A percentile compares a stretch with the other conserved stretches of the same genome.
Evolutionary conservation across 2,329 filamentous ascomycete species (phyloP).

Genomic region (Tolypocladium sp.): DNA sequence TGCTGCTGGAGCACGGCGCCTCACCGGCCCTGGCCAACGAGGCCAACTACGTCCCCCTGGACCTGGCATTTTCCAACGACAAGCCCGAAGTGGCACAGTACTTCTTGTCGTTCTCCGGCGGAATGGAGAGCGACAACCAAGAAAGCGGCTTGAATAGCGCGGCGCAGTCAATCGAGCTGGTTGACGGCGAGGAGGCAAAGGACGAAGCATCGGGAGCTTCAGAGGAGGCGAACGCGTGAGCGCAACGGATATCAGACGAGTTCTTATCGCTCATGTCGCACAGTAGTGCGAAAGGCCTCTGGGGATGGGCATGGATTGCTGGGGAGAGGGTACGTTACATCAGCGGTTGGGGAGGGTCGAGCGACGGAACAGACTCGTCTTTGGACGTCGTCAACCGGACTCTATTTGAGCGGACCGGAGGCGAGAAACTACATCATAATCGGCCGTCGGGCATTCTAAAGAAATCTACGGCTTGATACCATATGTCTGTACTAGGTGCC

Average conservation of each 20-base stretch:
- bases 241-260: neutral
- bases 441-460: neutral
- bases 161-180: slow-evolving; percentile 28
- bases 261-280: neutral
- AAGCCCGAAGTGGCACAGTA: slow-evolving; percentile 57
- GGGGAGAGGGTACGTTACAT: neutral
- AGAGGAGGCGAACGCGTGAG: neutral
- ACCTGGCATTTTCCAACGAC: slow-evolving; percentile 62
- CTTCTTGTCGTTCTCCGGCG: slow-evolving; percentile 40
- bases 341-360: neutral
- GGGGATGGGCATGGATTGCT: neutral
- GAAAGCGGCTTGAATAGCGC: slow-evolving; percentile 31
- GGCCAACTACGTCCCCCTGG: slow-evolving; percentile 72
- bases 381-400: neutral
- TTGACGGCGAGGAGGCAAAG: slow-evolving; percentile 20
- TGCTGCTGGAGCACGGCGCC: slow-evolving; percentile 67
- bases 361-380: neutral
- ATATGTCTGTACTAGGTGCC: neutral
- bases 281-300: neutral
- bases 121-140: slow-evolving; percentile 38
- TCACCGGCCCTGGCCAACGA: slow-evolving; percentile 72
- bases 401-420: neutral
- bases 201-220: slow-evolving; percentile 7
- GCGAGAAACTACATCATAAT: neutral
- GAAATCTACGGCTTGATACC: neutral